Base-by-base conservation (phyloP, 306 rosid species). In the Begonia masoniana region DNA sequence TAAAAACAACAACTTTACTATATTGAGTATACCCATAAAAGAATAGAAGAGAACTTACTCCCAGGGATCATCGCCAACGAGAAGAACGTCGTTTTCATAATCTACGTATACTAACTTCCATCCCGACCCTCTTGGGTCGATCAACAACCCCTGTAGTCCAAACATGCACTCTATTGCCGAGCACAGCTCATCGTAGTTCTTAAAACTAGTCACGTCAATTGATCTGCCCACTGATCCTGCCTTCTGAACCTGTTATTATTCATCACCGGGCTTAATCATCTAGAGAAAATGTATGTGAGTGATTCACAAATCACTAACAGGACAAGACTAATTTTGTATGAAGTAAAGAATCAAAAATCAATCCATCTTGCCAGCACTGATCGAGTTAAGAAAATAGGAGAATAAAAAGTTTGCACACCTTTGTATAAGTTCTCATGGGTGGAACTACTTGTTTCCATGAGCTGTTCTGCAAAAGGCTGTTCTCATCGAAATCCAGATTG, bases 61-160 rank as follows among this genome's bases (percentile, higher is more conserved):
- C 95, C 95, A 88, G 17, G 97, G 97, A 71, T 88, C 97, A 67
- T 88, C 97, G 6, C 97, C 95, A 43, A 88, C 82, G 56, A 88
- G 95, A 12, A 88, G 78, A 57, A 88, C 97, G 52, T 89, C 97
- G 7, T 61, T 82, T 68, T 89, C 97, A 49, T 80, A 89, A 68
- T 89, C 97, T 41, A 89, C 95, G 43, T 82, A 89, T 35, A 89
- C 95, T 65, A 89, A 45, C 61, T 89, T 89, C 95, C 97, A 89
- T 41, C 85, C 87, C 4, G 97, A 80, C 53, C 89, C 94, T 76
- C 71, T 88, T 0, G 81, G 83, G 59, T 88, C 94, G 56, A 79
- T 88, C 46, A 88, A 83, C 68, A 88, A 68, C 52, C 97, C 95
- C 52, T 85, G 76, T 5, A 88, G 75, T 66, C 97, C 97, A 66